Evolutionary conservation across 192 early-diverging fungal species (phyloP), one percentile per base, ranked within the genome.

Genomic region (Backusella macrospora): DNA sequence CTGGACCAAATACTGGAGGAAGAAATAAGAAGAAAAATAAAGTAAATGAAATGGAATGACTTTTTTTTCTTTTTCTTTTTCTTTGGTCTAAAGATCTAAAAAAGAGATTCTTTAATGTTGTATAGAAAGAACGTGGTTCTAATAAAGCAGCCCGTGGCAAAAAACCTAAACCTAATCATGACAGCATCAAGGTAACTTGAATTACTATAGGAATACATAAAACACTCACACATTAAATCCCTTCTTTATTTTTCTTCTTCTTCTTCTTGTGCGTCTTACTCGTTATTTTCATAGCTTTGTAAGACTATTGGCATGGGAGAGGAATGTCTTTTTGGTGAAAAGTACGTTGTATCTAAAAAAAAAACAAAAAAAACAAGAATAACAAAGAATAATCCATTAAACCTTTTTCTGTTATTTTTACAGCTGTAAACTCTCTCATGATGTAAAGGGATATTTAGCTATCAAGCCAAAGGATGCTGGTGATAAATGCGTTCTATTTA

Each of bases 391-490:
- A 45, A 65, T 68, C 8, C 12, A 34, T 34, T 34, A 34, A 34
- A 34, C 29, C 2, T 34, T 34, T 34, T 34, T 16, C 16, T 37
- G 62, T 48, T 1, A 14, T 34, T n/a, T 68, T 6, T 15, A 43
- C 15, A 74, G 82, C 5, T 98, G 97, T 82, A 87, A 83, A 65
- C 92, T 84, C 62, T 89, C 83, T 43, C 97, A 99, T 82, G 93
- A 98, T 71, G 65, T 95, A 2, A 77, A 80, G 6, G 85, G 70
- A 16, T 99, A 92, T 70, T 55, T 98, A 59, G 83, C 78, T 0
- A 42, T 77, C 16, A 97, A 95, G 72, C 88, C 77, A 14, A 78
- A 85, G 6, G 96, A 99, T 78, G 65, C 98, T 5, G 94, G 92
- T 0, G 72, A 80, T 10, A 68, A 46, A 16, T 99, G 97, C 75